A percentile compares a stretch with the other conserved stretches of the same genome.
These are phyloP conservation scores for Breynia disticha DNA, from an alignment of 441 rosid species.

Conservation along the genomic window DNA sequence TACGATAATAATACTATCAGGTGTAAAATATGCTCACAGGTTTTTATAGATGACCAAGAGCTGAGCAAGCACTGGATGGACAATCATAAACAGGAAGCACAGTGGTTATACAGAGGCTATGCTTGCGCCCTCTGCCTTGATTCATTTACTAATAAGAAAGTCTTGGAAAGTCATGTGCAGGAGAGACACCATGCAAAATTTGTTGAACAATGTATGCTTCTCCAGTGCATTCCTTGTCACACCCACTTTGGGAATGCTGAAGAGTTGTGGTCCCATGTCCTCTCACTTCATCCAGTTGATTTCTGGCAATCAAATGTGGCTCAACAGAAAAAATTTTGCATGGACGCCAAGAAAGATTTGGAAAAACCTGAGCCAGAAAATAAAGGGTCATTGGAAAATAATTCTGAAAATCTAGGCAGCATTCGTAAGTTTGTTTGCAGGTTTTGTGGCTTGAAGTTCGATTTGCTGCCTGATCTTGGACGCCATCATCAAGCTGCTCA, in stretches of 20 bases:
- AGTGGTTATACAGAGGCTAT: slow-evolving; percentile 74
- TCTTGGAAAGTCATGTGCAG: slow-evolving; percentile 81
- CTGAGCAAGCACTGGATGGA: slow-evolving; percentile 65
- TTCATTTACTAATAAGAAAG: slow-evolving; percentile 68
- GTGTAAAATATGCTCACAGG: slow-evolving; percentile 64
- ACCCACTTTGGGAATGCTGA: slow-evolving; percentile 84
- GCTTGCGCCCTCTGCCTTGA: slow-evolving; percentile 98
- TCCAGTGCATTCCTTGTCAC: slow-evolving; percentile 86
- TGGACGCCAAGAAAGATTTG: slow-evolving; percentile 20
- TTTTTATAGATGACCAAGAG: slow-evolving; percentile 42
- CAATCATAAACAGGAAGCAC: slow-evolving; percentile 67
- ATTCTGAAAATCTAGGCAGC: slow-evolving; percentile 36
- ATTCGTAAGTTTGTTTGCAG: slow-evolving; percentile 58
- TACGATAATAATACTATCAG: slow-evolving; percentile 31
- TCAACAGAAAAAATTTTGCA: slow-evolving; percentile 24
- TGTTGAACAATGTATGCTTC: slow-evolving; percentile 96
- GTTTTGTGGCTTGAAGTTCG: slow-evolving; percentile 86
- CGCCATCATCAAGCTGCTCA: slow-evolving; percentile 99
- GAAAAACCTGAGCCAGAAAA: slow-evolving; percentile 31
- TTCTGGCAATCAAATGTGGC: slow-evolving; percentile 38
- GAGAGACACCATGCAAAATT: slow-evolving; percentile 85
- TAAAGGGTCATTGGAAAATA: slow-evolving; percentile 29
- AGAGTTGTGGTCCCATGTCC: slow-evolving; percentile 73
- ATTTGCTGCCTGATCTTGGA: slow-evolving; percentile 94
- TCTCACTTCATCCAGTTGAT: slow-evolving; percentile 56